Conservation (phyloP, 2,329 filamentous ascomycete genomes). For the Venturiaceae sp. region DNA sequence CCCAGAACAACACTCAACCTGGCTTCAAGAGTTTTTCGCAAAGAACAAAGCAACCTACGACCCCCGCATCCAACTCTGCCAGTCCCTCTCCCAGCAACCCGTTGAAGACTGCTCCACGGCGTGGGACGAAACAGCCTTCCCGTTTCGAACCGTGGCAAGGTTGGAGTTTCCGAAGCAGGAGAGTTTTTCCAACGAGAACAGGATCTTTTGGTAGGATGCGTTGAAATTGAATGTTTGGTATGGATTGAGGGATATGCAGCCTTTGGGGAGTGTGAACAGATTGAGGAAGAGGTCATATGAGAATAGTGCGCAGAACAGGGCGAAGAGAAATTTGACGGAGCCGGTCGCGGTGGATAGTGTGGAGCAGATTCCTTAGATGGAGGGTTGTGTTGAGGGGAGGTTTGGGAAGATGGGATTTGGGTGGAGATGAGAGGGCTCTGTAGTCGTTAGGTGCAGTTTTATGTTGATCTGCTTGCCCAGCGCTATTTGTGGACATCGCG, state of each 20-base stretch:
- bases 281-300: conserved; percentile 19
- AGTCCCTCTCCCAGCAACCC: conserved; percentile 36
- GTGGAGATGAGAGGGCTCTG: too few relatives aligned
- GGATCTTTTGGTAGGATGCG: conserved; percentile 34
- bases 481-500: too few relatives aligned
- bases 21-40: conserved; percentile 29
- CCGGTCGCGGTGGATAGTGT: not conserved
- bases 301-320: not conserved
- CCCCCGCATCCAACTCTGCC: conserved; percentile 37
- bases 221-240: conserved; percentile 33
- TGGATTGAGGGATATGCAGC: conserved; percentile 31
- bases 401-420: too few relatives aligned
- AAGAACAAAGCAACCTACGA: conserved; percentile 31
- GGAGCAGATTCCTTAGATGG: not conserved
- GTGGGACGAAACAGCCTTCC: conserved; percentile 38
- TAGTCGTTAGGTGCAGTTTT: too few relatives aligned
- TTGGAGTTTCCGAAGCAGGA: conserved; percentile 31
- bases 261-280: conserved; percentile 29
- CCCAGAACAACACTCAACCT: conserved; percentile 12
- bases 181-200: conserved; percentile 28
- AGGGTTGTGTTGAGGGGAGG: not conserved
- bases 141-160: conserved; percentile 36
- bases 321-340: not conserved
- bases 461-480: too few relatives aligned
- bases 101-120: conserved; percentile 33